These are phyloP conservation scores for Singerocomus inundabilis DNA, from an alignment of 1,284 basidiomycete species.

Conservation along the genomic window DNA sequence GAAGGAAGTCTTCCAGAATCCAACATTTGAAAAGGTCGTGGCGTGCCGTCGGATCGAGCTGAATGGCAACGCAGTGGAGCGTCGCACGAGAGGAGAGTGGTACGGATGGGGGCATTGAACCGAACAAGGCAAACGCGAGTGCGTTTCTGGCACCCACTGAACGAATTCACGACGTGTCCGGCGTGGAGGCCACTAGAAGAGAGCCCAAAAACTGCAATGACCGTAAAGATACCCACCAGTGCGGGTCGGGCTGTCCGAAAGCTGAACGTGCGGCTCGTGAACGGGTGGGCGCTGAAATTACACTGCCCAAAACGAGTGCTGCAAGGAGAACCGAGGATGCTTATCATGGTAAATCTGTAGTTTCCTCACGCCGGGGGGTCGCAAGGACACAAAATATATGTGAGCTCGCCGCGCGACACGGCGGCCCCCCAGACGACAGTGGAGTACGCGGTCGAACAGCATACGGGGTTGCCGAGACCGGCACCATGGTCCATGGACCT, in stretches of 20 bases:
- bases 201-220: neutral
- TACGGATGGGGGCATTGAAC: constrained; percentile 9
- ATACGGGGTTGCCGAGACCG: constrained; percentile 15
- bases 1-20: constrained; percentile 2
- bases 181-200: constrained; percentile 8
- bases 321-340: constrained; percentile 17
- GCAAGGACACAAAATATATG: neutral
- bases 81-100: constrained; percentile 10
- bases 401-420: neutral
- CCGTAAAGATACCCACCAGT: constrained; percentile 5
- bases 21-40: constrained; percentile 1
- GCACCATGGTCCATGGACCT: constrained; percentile 30
- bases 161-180: constrained; percentile 12
- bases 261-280: no score
- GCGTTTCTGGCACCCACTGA: neutral
- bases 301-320: constrained; percentile 5
- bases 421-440: no score
- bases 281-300: neutral
- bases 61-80: constrained; percentile 10
- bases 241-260: constrained; percentile 1
- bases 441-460: neutral
- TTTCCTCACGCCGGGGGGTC: neutral
- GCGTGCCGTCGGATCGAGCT: constrained; percentile 6
- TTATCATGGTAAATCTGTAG: constrained; percentile 21
- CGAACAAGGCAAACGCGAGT: neutral